Evolutionary conservation across 352 stramenopile genomes (phyloP).

Genomic region (Thraustochytrium striatum): DNA sequence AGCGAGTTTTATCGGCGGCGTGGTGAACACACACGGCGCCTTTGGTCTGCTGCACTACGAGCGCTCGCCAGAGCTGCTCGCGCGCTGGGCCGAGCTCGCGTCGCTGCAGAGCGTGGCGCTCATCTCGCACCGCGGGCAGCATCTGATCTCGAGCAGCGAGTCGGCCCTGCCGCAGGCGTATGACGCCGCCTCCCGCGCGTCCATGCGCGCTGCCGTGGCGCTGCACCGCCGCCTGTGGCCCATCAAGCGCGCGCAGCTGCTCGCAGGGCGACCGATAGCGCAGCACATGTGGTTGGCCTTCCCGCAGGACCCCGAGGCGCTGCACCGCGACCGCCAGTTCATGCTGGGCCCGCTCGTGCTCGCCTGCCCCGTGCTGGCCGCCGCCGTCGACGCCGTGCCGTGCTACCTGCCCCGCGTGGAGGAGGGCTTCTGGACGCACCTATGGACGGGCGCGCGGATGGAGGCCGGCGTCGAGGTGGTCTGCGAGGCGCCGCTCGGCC

Average conservation of each 20-base stretch:
- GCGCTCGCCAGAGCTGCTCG: background rate
- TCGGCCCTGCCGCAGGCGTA: background rate
- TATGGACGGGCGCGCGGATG: too few relatives aligned
- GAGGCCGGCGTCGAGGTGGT: background rate
- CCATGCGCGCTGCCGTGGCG: background rate
- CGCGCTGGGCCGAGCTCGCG: slow-evolving; percentile 32
- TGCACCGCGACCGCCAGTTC: slow-evolving; percentile 6
- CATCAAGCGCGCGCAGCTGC: background rate
- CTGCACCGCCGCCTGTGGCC: background rate
- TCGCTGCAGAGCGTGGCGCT: background rate
- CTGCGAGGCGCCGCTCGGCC: slow-evolving; percentile 30
- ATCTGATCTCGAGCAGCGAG: background rate
- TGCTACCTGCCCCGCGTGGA: background rate
- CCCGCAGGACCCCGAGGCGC: background rate
- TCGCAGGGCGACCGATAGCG: slow-evolving; percentile 1
- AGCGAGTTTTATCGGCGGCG: slow-evolving; percentile 4
- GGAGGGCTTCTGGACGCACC: background rate
- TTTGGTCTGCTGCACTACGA: slow-evolving; percentile 20
- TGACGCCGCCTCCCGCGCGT: too few relatives aligned
- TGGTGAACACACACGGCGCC: background rate
- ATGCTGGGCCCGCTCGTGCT: slow-evolving; percentile 16
- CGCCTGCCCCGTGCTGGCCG: slow-evolving; percentile 16
- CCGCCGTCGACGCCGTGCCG: background rate
- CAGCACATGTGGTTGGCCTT: slow-evolving; percentile 21
- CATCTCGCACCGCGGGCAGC: background rate